Evolutionary conservation across 371 early-diverging fungal genomes (phyloP).

Genomic region (Saksenaea vasiformis): DNA sequence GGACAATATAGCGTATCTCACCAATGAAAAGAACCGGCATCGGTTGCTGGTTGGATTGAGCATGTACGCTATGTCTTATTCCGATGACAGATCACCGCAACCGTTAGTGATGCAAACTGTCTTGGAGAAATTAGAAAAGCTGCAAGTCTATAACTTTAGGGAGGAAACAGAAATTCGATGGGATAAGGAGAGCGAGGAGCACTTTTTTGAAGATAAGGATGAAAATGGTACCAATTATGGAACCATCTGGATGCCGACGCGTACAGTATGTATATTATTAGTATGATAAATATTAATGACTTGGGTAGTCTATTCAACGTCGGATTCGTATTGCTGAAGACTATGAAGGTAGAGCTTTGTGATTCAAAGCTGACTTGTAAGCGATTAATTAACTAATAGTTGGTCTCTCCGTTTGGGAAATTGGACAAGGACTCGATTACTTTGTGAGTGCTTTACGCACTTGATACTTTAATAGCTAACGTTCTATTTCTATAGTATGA

Average conservation of each 20-base stretch:
- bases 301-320: constrained; percentile 43
- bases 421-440: constrained; percentile 70
- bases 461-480: not conserved
- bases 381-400: constrained; percentile 18
- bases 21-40: constrained; percentile 33
- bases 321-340: constrained; percentile 56
- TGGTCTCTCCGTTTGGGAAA: constrained; percentile 67
- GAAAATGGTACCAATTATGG: constrained; percentile 34
- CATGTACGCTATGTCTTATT: constrained; percentile 61
- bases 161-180: constrained; percentile 31
- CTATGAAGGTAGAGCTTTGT: constrained; percentile 37
- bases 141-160: constrained; percentile 10
- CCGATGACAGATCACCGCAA: constrained; percentile 19
- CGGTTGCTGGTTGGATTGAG: constrained; percentile 58
- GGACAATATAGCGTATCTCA: constrained; percentile 50
- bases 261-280: constrained; percentile 26
- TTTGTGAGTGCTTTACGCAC: constrained; percentile 39
- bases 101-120: constrained; percentile 39
- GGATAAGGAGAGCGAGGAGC: constrained; percentile 51
- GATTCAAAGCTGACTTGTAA: not conserved
- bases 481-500: constrained; percentile 5
- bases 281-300: not conserved
- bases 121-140: constrained; percentile 30
- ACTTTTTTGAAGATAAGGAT: constrained; percentile 40
- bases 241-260: constrained; percentile 57